Evolutionary conservation across 306 rosid genomes (phyloP).

Genomic region (Begonia masoniana): DNA sequence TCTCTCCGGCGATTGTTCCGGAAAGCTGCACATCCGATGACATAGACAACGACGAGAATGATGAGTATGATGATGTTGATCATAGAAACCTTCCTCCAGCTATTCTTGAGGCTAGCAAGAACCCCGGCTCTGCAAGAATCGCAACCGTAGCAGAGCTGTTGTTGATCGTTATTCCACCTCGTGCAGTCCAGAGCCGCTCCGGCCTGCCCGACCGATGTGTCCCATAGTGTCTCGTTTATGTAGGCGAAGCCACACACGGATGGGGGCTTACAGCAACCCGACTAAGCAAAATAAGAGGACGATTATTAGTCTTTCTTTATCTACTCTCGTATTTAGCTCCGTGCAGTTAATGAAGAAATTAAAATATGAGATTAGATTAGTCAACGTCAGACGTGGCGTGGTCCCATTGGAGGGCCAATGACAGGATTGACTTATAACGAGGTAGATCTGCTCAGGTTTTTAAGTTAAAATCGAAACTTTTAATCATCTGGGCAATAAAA

Average conservation of each 20-base stretch:
- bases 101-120: slow-evolving; percentile 66
- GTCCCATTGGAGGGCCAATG: too few species aligned
- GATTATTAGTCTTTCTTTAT: too few species aligned
- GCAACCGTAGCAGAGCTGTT: slow-evolving; percentile 54
- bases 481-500: too few species aligned
- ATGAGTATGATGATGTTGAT: slow-evolving; percentile 65
- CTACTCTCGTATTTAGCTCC: too few species aligned
- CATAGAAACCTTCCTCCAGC: slow-evolving; percentile 91
- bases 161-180: slow-evolving; percentile 68
- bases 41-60: slow-evolving; percentile 55
- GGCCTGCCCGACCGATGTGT: slow-evolving; percentile 16
- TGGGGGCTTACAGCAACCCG: slow-evolving; percentile 99
- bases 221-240: slow-evolving; percentile 62
- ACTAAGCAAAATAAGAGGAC: slow-evolving; percentile 20
- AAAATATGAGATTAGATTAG: too few species aligned
- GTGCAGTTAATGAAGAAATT: too few species aligned
- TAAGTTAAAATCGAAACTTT: too few species aligned
- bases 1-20: slow-evolving; percentile 65
- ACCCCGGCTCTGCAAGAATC: slow-evolving; percentile 88
- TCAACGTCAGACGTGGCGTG: too few species aligned
- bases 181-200: slow-evolving; percentile 37
- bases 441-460: too few species aligned
- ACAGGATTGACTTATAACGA: too few species aligned
- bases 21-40: slow-evolving; percentile 65
- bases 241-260: slow-evolving; percentile 52